These are phyloP conservation scores for Saxispiralis lemnorum DNA, from an alignment of 495 filamentous ascomycete genomes.

Conservation along the genomic window DNA sequence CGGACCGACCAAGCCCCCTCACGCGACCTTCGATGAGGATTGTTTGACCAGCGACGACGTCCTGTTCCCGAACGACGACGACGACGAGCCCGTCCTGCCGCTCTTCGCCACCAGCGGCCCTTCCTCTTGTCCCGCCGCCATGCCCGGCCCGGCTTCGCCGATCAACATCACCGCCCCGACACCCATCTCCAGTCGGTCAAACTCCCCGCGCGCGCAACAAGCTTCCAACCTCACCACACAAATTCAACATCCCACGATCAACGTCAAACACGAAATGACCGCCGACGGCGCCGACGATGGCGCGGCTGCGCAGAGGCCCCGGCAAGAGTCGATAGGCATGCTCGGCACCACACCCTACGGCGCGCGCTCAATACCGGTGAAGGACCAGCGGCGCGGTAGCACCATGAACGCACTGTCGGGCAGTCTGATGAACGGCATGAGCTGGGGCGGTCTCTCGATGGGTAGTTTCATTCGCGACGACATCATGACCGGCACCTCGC, in stretches of 20 bases:
- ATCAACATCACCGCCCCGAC: conserved; percentile 39
- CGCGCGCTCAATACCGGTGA: conserved; percentile 67
- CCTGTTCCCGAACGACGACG: conserved; percentile 19
- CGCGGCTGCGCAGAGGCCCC: conserved; percentile 43
- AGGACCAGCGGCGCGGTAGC: conserved; percentile 65
- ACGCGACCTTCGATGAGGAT: conserved; percentile 1
- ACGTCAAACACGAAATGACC: conserved; percentile 16
- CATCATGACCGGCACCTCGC: conserved; percentile 93
- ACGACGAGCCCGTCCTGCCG: conserved; percentile 23
- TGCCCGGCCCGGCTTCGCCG: conserved; percentile 38
- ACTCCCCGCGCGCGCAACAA: conserved; percentile 38
- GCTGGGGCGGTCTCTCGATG: conserved; percentile 91
- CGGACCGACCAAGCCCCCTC: neutral
- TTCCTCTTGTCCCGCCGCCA: conserved; percentile 16
- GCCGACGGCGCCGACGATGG: conserved; percentile 27
- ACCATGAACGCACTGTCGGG: conserved; percentile 36
- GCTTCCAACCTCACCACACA: conserved; percentile 43
- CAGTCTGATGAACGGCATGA: conserved; percentile 85
- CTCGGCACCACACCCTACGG: conserved; percentile 37
- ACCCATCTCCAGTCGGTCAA: conserved; percentile 29
- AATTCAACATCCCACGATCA: conserved; percentile 32
- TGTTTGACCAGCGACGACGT: conserved; percentile 16
- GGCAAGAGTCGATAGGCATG: conserved; percentile 49
- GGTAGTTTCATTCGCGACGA: conserved; percentile 96
- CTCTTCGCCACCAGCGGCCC: conserved; percentile 28